Percentiles rank a stretch among this genome's conserved stretches.
These are phyloP conservation scores for Ustilago lituana DNA, from an alignment of 1,284 basidiomycete species.

Conservation along the genomic window DNA sequence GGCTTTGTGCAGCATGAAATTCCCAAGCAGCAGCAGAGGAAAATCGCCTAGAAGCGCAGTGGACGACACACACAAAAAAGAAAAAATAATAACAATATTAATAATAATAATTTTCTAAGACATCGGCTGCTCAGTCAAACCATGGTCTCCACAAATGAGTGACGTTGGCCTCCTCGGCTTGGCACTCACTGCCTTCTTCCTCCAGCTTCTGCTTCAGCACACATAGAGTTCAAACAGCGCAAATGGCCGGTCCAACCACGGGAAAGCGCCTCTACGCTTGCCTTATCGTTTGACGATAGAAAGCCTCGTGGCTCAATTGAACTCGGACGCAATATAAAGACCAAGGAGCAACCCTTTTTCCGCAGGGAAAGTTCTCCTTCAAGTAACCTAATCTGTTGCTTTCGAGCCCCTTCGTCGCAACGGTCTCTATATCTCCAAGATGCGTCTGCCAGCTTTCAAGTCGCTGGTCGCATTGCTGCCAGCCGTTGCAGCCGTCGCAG, in stretches of 20 bases:
- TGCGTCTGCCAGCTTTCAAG: constrained; percentile 26
- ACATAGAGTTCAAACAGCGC: no score
- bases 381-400: no score
- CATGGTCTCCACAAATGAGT: constrained; percentile 1
- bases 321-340: not conserved
- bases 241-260: no score
- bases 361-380: not conserved
- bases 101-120: not conserved
- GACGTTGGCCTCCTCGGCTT: constrained; percentile 7
- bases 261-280: not conserved
- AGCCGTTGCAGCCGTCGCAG: constrained; percentile 27
- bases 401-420: not conserved
- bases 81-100: no score
- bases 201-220: no score
- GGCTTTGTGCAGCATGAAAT: no score
- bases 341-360: not conserved
- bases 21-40: no score
- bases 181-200: no score
- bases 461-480: constrained; percentile 36
- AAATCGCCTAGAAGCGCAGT: no score
- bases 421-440: not conserved
- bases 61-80: no score
- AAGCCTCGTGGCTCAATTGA: constrained; percentile 1
- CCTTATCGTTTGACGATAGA: not conserved
- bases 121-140: constrained; percentile 1